Evolutionary conservation across 1,284 basidiomycete species (phyloP).

Genomic region (Vanrija pseudolonga): DNA sequence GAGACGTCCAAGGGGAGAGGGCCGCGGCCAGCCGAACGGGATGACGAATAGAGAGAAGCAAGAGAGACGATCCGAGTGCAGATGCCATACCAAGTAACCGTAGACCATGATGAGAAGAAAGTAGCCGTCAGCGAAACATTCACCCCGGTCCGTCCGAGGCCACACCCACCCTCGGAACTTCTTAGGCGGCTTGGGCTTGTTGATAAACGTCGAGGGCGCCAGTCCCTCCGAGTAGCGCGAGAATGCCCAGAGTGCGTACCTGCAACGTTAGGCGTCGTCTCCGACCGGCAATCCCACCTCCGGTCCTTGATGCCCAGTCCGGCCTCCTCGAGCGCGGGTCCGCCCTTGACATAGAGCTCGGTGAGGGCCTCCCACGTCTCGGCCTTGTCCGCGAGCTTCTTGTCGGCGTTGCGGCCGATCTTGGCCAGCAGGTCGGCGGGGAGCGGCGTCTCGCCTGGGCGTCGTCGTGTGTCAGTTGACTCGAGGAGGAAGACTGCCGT

Average conservation of each 20-base stretch:
- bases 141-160: no score
- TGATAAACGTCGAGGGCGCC: slow-evolving; percentile 28
- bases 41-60: no score
- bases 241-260: slow-evolving; percentile 36
- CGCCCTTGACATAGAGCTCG: slow-evolving; percentile 32
- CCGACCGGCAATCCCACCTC: slow-evolving; percentile 26
- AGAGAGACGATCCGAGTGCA: no score
- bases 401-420: slow-evolving; percentile 43
- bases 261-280: neutral
- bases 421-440: slow-evolving; percentile 34
- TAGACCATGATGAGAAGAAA: neutral
- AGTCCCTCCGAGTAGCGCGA: slow-evolving; percentile 38
- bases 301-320: slow-evolving; percentile 38
- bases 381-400: slow-evolving; percentile 30
- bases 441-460: slow-evolving; percentile 25
- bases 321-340: slow-evolving; percentile 27
- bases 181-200: slow-evolving; percentile 33
- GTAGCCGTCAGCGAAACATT: neutral
- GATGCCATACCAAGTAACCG: neutral
- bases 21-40: no score
- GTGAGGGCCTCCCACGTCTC: slow-evolving; percentile 39
- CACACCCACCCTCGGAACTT: slow-evolving; percentile 44
- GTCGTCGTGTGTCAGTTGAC: neutral
- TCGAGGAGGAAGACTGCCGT: slow-evolving; percentile 5
- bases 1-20: no score